These are phyloP conservation scores for Eucalyptus curtisii DNA, from an alignment of 345 rosid species.

Conservation along the genomic window DNA sequence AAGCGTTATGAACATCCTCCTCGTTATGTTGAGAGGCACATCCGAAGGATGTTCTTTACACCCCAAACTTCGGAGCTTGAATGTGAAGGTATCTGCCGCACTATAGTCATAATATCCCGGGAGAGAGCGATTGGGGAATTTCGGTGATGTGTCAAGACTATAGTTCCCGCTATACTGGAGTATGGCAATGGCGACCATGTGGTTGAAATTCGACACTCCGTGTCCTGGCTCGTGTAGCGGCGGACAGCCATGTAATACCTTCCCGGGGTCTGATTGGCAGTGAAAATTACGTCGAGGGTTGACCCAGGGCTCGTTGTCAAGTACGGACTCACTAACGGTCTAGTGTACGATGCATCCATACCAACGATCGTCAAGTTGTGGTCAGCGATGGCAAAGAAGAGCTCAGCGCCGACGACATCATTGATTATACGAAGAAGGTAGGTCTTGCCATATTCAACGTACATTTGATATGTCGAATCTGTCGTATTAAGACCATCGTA, in stretches of 20 bases:
- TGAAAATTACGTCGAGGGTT: constrained; percentile 15
- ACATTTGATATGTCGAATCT: background rate
- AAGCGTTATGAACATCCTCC: background rate
- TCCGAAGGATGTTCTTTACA: background rate
- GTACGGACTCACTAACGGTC: constrained; percentile 1
- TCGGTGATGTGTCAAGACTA: background rate
- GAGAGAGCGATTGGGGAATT: background rate
- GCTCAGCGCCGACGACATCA: constrained; percentile 7
- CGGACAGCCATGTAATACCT: constrained; percentile 17
- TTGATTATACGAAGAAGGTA: constrained; percentile 14
- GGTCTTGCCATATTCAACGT: constrained; percentile 8
- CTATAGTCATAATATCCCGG: background rate
- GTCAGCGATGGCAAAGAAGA: constrained; percentile 13
- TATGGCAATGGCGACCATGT: constrained; percentile 24
- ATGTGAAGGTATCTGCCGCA: background rate
- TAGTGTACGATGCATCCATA: constrained; percentile 7
- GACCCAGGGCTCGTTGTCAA: constrained; percentile 13
- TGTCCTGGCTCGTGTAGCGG: background rate
- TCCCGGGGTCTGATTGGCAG: constrained; percentile 2
- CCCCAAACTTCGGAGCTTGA: constrained; percentile 1
- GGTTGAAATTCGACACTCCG: background rate
- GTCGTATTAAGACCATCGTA: background rate
- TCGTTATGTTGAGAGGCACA: constrained; percentile 13
- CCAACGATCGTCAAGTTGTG: constrained; percentile 19
- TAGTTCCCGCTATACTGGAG: constrained; percentile 10